These are phyloP conservation scores for Penicillium sp. DNA, from an alignment of 2,329 filamentous ascomycete species.

Conservation along the genomic window DNA sequence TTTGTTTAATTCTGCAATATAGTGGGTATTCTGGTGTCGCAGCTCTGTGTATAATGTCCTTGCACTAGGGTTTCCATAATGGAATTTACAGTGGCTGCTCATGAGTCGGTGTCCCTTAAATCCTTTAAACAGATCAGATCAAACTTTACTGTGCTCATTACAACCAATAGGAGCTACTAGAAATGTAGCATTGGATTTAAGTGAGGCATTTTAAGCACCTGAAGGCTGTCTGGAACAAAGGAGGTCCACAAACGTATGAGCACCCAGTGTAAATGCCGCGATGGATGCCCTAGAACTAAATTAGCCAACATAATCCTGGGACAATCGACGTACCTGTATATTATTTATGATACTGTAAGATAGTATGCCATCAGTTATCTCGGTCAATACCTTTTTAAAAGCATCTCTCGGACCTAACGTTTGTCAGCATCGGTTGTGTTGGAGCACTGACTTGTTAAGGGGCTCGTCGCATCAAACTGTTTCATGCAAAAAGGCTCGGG, in stretches of 20 bases:
- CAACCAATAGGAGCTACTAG: background rate
- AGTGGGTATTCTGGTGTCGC: too few relatives aligned
- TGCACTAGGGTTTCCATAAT: background rate
- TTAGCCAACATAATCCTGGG: background rate
- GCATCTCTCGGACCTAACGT: too few relatives aligned
- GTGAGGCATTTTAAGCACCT: background rate
- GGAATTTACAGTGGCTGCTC: background rate
- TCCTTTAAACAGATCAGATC: too few relatives aligned
- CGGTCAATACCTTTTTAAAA: too few relatives aligned
- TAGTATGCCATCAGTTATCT: too few relatives aligned
- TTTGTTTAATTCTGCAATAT: background rate
- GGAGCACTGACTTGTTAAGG: too few relatives aligned
- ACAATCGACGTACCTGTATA: background rate
- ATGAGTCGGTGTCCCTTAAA: background rate
- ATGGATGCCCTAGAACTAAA: conserved; percentile 1
- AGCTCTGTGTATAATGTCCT: too few relatives aligned
- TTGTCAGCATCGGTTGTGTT: too few relatives aligned
- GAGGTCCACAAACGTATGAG: background rate
- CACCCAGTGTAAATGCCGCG: background rate
- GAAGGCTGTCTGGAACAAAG: background rate
- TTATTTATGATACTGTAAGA: background rate
- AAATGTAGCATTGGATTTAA: background rate
- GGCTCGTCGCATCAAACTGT: too few relatives aligned
- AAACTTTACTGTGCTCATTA: background rate
- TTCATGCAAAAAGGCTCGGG: too few relatives aligned